phyloP scores from a whole-genome alignment of 805 yeast genomes.

The Nakazawaea siamensis region DNA sequence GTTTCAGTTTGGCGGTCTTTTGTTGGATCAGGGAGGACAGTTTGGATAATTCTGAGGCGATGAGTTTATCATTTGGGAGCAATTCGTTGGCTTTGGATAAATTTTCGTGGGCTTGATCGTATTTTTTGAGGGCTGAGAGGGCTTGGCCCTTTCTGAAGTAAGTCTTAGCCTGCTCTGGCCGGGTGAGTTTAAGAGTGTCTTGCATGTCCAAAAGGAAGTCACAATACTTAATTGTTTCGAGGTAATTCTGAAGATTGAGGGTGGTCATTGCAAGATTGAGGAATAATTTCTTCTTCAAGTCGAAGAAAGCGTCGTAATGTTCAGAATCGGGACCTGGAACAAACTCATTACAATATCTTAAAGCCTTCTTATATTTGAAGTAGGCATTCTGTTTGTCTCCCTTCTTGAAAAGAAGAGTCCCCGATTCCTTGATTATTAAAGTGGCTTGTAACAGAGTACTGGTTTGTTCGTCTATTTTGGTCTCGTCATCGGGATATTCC shows the following conservation, averaged over 20 bases:
- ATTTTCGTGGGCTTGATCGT: conserved; percentile 22
- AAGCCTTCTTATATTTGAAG: conserved; percentile 56
- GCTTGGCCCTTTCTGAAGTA: conserved; percentile 43
- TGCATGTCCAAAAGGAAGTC: conserved; percentile 48
- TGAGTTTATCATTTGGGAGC: conserved; percentile 41
- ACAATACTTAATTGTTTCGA: conserved; percentile 45
- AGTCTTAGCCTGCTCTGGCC: conserved; percentile 48
- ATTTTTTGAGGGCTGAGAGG: neutral
- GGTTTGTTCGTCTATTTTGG: conserved; percentile 36
- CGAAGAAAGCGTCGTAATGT: conserved; percentile 38
- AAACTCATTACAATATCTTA: conserved; percentile 63
- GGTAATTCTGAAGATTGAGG: conserved; percentile 39
- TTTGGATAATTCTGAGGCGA: conserved; percentile 32
- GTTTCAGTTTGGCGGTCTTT: conserved; percentile 40
- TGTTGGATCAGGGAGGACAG: conserved; percentile 32
- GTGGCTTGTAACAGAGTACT: conserved; percentile 44
- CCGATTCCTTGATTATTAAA: conserved; percentile 56
- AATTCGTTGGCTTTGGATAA: conserved; percentile 33
- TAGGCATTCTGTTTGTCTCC: conserved; percentile 54
- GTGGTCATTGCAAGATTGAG: conserved; percentile 52
- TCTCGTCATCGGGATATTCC: conserved; percentile 73
- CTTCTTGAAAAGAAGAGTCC: conserved; percentile 47
- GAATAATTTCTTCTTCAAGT: conserved; percentile 40
- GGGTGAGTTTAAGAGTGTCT: conserved; percentile 13
- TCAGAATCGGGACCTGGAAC: conserved; percentile 61